A percentile compares a stretch with the other conserved stretches of the same genome.
phyloP scores from a whole-genome alignment of 2,329 filamentous ascomycete genomes.

The Aschersonia sp. region DNA sequence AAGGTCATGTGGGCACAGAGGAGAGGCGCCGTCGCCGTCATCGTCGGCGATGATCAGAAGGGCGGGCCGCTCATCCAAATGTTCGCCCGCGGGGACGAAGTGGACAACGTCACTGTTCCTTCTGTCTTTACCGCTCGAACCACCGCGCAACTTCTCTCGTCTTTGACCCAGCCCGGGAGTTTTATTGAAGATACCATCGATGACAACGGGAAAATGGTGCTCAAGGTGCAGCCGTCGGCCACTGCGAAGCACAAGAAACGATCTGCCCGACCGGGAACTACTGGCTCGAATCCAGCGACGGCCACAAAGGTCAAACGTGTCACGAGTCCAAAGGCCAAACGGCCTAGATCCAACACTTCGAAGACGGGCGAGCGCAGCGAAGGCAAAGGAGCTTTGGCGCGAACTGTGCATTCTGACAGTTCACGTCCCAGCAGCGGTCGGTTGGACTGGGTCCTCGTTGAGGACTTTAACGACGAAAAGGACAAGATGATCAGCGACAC shows the following conservation, averaged over 20 bases:
- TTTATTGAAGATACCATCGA: constrained; percentile 45
- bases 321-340: constrained; percentile 12
- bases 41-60: constrained; percentile 85
- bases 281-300: constrained; percentile 8
- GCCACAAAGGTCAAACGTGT: constrained; percentile 9
- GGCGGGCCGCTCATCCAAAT: constrained; percentile 87
- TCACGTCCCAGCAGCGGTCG: constrained; percentile 60
- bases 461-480: constrained; percentile 48
- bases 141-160: constrained; percentile 82
- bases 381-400: neutral
- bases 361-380: neutral
- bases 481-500: constrained; percentile 27
- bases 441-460: constrained; percentile 56
- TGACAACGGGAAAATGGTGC: constrained; percentile 41
- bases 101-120: constrained; percentile 86
- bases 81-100: constrained; percentile 86
- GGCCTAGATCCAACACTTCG: neutral
- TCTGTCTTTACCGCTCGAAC: constrained; percentile 91
- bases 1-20: constrained; percentile 96
- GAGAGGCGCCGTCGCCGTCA: constrained; percentile 74
- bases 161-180: constrained; percentile 60
- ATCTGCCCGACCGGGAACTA: constrained; percentile 12
- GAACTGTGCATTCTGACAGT: constrained; percentile 31
- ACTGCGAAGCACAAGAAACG: constrained; percentile 19
- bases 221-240: constrained; percentile 37